Base-by-base conservation (phyloP, 2,329 filamentous ascomycete genomes). In the Helicocarpus griseus region DNA sequence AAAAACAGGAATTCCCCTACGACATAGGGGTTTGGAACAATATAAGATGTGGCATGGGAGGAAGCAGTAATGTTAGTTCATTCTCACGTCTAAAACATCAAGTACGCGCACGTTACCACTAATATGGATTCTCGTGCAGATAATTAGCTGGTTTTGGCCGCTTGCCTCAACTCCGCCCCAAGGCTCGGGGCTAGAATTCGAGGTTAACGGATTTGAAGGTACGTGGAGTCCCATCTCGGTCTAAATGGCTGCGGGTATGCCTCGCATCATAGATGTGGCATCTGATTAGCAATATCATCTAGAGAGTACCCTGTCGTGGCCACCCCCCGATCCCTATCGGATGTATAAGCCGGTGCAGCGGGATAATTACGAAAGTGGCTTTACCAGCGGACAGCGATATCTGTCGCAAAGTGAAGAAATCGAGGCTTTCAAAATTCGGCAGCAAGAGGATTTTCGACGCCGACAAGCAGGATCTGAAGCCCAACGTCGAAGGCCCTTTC, bases 1-100 rank as follows among this genome's bases (percentile, higher is more conserved):
- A 66, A 48, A 77, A 73, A 51, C 81, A 84, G 56, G 81, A 85
- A 56, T 85, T 82, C 56, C 81, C 81, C 0, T 85, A 82, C 61
- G 81, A 85, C 55, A 76, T 85, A 48, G 81, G 81, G 5, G 77
- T 85, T 49, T 81, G 73, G 70, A 59, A 67, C 2, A 85, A 85
- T 55, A 69, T 83, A 22, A 74, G 69, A 46, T 76, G 78, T 53
- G 77, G 77, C 17, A 83, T 85, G 80, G 79, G 78, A 0, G 75
- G 73, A 1, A 68, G 65, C 36, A 74, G 73, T 43, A 75, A 73
- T 60, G 70, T 72, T 8, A 52, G 65, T 60, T 26, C 26, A 26
- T 53, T 33, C 21, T 33, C 24, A 36, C 22, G 22, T 39, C 19
- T 17, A 43, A 3, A 28, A 56, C 48, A 38, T 31, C 6, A 17